Base-by-base conservation (phyloP, 768 basidiomycete species). In the Tylopilus sp. region DNA sequence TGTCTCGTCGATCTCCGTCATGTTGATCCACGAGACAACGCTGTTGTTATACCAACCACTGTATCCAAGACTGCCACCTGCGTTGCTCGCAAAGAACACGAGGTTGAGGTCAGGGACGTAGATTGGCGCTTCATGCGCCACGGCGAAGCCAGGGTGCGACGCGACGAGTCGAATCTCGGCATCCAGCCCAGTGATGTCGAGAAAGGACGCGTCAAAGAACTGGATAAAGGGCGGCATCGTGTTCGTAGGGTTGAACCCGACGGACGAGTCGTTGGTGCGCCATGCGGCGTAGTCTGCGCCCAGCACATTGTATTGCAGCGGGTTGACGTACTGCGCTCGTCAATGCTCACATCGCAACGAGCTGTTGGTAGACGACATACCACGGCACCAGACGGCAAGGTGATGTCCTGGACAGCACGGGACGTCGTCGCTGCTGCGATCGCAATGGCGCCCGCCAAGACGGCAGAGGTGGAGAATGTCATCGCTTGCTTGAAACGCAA, bases 71-170 rank as follows among this genome's bases (percentile, higher is more conserved):
- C 78, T 51, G 3, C 86, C 86, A 6, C 88, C 86, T 52, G 79
- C 81, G 51, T 81, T 86, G 66, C 83, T 85, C 4, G 80, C 76
- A 58, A 91, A 91, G 70, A 82, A 85, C 2, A 93, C 73, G 52
- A 85, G 79, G 58, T 90, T 79, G 18, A 82, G 83, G 30, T 72
- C 73, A 3, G 81, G 69, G 21, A 80, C 72, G 66, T 82, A 89
- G 1, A 90, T 72, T 0, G 86, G 86, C 2, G 86, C 90, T 68
- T 91, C 90, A 60, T 91, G 89, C 12, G 88, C 87, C 55, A 90
- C 82, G 1, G 84, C 84, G 65, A 83, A 85, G 6, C 75, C 79
- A 10, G 77, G 75, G 53, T 84, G 82, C 6, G 79, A 77, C 0
- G 83, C 82, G 36, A 93, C 77, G 48, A 79, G 67, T 9, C 78